Evolutionary conservation across 179 eudicot species (phyloP), one percentile per base, ranked within the genome.

Genomic region (Spinacia oleracea): DNA sequence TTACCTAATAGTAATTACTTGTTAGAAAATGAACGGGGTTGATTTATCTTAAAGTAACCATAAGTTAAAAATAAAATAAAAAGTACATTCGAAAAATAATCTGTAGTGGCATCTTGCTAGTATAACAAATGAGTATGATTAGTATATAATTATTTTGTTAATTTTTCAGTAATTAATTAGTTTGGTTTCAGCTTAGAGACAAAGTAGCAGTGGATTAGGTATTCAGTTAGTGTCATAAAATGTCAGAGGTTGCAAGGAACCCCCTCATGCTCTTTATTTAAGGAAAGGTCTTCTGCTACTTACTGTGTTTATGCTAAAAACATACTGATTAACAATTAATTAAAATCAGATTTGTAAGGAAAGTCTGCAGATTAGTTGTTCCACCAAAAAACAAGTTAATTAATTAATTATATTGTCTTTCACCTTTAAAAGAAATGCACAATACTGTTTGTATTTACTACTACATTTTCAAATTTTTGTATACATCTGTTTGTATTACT

Each of bases 171-270:
- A 53, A 48, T 59, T 46, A 32, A 45, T 48, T 46, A 3, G 60
- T 50, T 78, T 56, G 45, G 42, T 64, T 76, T 53, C 34, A 76
- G 43, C 21, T 10, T 20, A 56, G 31, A 42, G 74, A 77, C 80
- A 77, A 77, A 55, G 34, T 21, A 38, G 32, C 25, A 58, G 51
- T 74, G 55, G 76, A 65, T 73, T 79, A 72, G 77, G 76, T 79
- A 50, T 34, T 51, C 8, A 27, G 81, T 63, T 66, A 16, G 35
- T 7, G 77, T 72, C 73, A 63, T 72, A 31, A 32, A 9, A 23
- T 79, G 71, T 79, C 76, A 71, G 79, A 56, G 25, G 25, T 42
- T 77, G 62, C 68, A 69, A 69, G 63, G 46, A 40, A 70, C 29
- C 46, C 3, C 42, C 45, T 60, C 38, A 21, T 40, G 45, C 20